Evolutionary conservation across 768 basidiomycete species (phyloP).

Genomic region (Boletus reticulatus): DNA sequence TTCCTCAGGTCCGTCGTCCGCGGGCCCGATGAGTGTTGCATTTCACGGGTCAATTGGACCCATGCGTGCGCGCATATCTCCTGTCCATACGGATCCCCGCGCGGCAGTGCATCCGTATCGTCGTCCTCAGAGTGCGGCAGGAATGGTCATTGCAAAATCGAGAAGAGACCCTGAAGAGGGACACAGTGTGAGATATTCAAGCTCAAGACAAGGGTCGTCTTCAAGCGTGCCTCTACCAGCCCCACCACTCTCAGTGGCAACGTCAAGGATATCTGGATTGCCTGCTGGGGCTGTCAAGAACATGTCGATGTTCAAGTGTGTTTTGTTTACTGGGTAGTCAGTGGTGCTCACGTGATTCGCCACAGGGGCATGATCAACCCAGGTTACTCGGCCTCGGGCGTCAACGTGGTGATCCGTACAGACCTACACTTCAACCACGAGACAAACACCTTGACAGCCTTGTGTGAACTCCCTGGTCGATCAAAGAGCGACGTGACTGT

Average conservation of each 20-base stretch:
- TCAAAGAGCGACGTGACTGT: constrained; percentile 55
- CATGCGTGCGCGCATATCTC: constrained; percentile 26
- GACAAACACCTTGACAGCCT: constrained; percentile 50
- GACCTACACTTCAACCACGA: constrained; percentile 58
- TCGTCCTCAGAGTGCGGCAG: constrained; percentile 29
- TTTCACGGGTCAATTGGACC: constrained; percentile 23
- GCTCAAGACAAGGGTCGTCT: constrained; percentile 14
- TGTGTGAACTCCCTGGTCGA: constrained; percentile 71
- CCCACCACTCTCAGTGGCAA: constrained; percentile 3
- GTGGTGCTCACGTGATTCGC: constrained; percentile 11
- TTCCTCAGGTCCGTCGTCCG: constrained; percentile 31
- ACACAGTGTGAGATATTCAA: constrained; percentile 29
- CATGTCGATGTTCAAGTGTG: constrained; percentile 21
- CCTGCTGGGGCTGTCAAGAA: constrained; percentile 2
- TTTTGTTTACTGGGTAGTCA: not conserved
- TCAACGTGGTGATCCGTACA: constrained; percentile 49
- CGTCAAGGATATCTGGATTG: not conserved
- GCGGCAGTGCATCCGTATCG: constrained; percentile 27
- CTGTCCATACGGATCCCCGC: constrained; percentile 21
- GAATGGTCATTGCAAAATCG: constrained; percentile 19
- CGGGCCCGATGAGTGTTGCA: constrained; percentile 13
- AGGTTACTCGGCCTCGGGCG: constrained; percentile 15
- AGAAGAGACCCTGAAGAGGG: constrained; percentile 30
- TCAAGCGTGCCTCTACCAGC: constrained; percentile 9
- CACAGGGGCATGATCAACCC: constrained; percentile 27